These are phyloP conservation scores for Gloeopeniophorella convolvens DNA, from an alignment of 768 basidiomycete species.

Conservation along the genomic window DNA sequence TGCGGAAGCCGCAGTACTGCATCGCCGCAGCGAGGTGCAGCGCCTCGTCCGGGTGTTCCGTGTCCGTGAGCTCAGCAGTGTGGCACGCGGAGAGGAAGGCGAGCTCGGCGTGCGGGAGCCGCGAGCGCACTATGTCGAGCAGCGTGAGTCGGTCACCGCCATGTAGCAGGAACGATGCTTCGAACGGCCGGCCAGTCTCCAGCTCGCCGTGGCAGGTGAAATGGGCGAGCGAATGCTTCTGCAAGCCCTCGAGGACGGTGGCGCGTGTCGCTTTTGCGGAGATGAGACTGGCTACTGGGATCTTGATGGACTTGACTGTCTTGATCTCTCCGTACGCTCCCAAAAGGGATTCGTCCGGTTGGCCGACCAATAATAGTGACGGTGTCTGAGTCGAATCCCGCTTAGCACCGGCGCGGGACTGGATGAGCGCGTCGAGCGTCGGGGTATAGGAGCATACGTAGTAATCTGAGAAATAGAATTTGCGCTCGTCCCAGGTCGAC, in stretches of 20 bases:
- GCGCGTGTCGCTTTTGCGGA: background rate
- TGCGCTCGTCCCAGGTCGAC: background rate
- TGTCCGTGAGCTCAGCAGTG: slow-evolving; percentile 4
- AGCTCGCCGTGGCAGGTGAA: slow-evolving; percentile 11
- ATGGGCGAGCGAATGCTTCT: slow-evolving; percentile 1
- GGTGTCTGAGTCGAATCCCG: background rate
- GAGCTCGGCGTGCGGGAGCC: slow-evolving; percentile 5
- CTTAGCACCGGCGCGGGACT: background rate
- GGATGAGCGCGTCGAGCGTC: slow-evolving; percentile 10
- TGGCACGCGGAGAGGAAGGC: slow-evolving; percentile 13
- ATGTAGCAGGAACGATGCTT: slow-evolving; percentile 3
- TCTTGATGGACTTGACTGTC: background rate
- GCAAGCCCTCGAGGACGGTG: background rate
- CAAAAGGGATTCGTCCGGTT: background rate
- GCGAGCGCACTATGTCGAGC: slow-evolving; percentile 3
- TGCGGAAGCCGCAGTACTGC: slow-evolving; percentile 13
- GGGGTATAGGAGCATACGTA: slow-evolving; percentile 18
- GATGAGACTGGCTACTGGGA: background rate
- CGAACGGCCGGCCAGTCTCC: background rate
- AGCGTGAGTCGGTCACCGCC: background rate
- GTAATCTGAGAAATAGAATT: slow-evolving; percentile 2
- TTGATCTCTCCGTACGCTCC: background rate
- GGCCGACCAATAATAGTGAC: slow-evolving; percentile 3
- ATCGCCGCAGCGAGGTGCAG: slow-evolving; percentile 12
- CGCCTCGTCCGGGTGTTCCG: slow-evolving; percentile 7